A percentile compares a stretch with the other conserved stretches of the same genome.
Conservation (phyloP, 2,329 filamentous ascomycete species). For the Pochonia chlamydosporia region DNA sequence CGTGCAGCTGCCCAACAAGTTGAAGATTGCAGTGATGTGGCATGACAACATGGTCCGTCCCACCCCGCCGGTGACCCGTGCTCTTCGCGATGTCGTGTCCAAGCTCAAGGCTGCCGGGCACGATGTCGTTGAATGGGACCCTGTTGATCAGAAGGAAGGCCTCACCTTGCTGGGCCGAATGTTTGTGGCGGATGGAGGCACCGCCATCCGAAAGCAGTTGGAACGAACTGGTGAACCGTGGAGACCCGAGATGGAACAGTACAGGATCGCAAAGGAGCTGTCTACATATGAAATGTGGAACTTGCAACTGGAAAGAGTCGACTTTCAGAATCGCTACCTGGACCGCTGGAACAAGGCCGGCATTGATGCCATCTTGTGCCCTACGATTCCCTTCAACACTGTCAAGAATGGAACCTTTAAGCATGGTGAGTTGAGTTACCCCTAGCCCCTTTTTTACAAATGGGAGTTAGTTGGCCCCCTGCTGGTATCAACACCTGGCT, state of each 20-base stretch:
- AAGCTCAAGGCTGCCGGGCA: constrained; percentile 40
- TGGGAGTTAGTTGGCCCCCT: no score
- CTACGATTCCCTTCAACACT: constrained; percentile 40
- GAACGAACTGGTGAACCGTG: constrained; percentile 37
- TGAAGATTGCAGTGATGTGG: constrained; percentile 58
- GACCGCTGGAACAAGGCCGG: constrained; percentile 39
- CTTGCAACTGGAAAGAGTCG: constrained; percentile 38
- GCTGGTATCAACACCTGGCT: no score
- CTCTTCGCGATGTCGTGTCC: constrained; percentile 39
- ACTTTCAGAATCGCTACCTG: constrained; percentile 39
- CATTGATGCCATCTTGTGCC: constrained; percentile 59
- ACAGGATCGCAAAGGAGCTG: constrained; percentile 29
- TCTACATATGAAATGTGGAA: constrained; percentile 41
- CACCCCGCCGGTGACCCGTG: constrained; percentile 58
- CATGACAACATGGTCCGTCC: constrained; percentile 59
- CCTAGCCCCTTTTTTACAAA: no score
- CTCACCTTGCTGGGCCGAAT: constrained; percentile 33
- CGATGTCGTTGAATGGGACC: constrained; percentile 46
- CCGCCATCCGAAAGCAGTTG: constrained; percentile 32
- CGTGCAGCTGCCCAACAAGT: constrained; percentile 25
- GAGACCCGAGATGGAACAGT: constrained; percentile 30
- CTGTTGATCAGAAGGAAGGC: constrained; percentile 34
- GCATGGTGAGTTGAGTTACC: constrained; percentile 28
- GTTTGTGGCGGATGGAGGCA: constrained; percentile 43
- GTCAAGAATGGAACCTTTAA: constrained; percentile 37